Base-by-base conservation (phyloP, 73 alveolate species). In the Uronychia binucleata region DNA sequence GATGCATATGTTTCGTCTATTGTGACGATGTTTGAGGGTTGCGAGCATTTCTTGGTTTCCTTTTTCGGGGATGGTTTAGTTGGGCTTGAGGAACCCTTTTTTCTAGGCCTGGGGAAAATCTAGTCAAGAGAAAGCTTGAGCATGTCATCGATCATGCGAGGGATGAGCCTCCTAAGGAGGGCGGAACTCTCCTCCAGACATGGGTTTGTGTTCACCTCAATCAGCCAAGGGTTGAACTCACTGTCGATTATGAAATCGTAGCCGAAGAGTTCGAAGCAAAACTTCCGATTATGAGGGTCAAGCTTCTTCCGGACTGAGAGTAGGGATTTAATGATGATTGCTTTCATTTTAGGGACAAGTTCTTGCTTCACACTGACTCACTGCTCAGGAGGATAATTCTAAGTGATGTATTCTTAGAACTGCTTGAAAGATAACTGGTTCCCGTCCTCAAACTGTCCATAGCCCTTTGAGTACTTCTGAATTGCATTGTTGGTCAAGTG, bases 181-280 rank as follows among this genome's bases (percentile, higher is more conserved):
- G 91, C 94, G 83, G 96, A 86, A 29, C 98, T 92, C 84, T 94
- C 98, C 80, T 97, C 99, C 28, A 95, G 60, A 78, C 99, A 96
- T 1, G 99, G 99, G 83, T 97, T 97, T 27, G 99, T 97, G 90
- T 97, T 97, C 31, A 97, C 94, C 81, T 97, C 99, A 33, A 97
- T 94, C 28, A 97, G 91, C 98, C 97, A 97, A 0, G 98, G 95
- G 59, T 95, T 92, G 74, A 90, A 90, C 32, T 86, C 92, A 59
- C 85, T 92, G 77, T 90, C 96, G 14, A 90, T 90, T 78, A 90
- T 59, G 80, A 86, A 90, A 77, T 90, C 99, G 83, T 94, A 96
- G 1, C 99, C 99, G 46, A 91, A 92, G 1, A 94, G 85, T 85
- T 96, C 99, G 83, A 94, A 96, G 31, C 81, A 75, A 57, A 79